Percentiles rank a stretch among this genome's conserved stretches.
phyloP scores from a whole-genome alignment of 768 basidiomycete species.

The Lyophyllum atratum region DNA sequence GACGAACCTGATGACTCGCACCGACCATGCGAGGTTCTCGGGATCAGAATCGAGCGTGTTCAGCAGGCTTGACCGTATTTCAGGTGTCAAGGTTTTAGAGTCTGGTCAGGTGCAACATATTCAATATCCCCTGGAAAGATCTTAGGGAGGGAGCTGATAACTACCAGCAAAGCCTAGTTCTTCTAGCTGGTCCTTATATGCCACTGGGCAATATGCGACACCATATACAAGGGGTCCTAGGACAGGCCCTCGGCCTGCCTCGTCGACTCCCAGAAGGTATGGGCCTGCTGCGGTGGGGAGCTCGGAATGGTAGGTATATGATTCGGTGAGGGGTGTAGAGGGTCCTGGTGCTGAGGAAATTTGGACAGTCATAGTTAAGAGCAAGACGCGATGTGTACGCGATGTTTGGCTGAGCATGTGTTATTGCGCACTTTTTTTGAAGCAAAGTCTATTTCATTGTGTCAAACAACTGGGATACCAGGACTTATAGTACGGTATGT shows the following conservation, averaged over 20 bases:
- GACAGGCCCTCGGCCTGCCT: constrained; percentile 95
- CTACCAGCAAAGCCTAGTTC: constrained; percentile 88
- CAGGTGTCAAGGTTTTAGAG: constrained; percentile 86
- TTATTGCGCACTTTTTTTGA: no score
- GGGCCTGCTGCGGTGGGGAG: constrained; percentile 70
- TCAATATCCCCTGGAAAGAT: no score
- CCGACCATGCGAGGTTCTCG: constrained; percentile 77
- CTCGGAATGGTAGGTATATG: constrained; percentile 80
- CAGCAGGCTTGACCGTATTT: constrained; percentile 65
- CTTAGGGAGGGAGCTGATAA: constrained; percentile 7
- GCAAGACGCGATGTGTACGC: constrained; percentile 20
- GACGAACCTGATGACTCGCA: constrained; percentile 68
- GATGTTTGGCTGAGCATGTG: constrained; percentile 19
- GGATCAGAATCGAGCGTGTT: constrained; percentile 70
- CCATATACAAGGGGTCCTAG: constrained; percentile 96
- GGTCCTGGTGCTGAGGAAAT: constrained; percentile 64
- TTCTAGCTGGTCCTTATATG: constrained; percentile 75
- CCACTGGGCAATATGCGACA: constrained; percentile 86
- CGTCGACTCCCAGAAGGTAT: constrained; percentile 98
- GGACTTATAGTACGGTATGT: no score
- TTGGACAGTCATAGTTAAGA: constrained; percentile 14
- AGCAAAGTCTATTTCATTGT: no score
- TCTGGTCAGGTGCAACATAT: constrained; percentile 46
- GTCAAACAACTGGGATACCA: no score
- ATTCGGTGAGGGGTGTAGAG: constrained; percentile 58